Conservation (phyloP, 192 early-diverging fungal genomes). For the Rhizoclosmatium globosum region DNA sequence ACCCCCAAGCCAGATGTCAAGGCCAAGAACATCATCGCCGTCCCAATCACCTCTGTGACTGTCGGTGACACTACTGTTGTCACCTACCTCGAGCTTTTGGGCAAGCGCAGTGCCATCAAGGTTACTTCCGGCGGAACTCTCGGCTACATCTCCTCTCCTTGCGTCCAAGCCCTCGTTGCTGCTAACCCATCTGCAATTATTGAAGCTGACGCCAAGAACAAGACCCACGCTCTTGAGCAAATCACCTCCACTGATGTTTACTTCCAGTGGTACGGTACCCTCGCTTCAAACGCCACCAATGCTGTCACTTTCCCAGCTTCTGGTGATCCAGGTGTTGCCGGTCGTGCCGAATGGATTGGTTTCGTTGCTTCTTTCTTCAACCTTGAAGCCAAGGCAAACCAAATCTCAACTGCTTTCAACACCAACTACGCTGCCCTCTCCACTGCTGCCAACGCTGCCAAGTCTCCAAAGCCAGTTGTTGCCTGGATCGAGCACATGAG, state of each 20-base stretch:
- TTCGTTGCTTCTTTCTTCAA: slow-evolving; percentile 67
- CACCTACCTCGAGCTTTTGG: slow-evolving; percentile 51
- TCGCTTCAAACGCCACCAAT: slow-evolving; percentile 39
- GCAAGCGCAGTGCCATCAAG: slow-evolving; percentile 44
- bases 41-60: slow-evolving; percentile 44
- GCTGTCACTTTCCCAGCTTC: slow-evolving; percentile 41
- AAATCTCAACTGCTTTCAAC: slow-evolving; percentile 52
- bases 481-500: slow-evolving; percentile 33
- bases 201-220: slow-evolving; percentile 9
- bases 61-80: slow-evolving; percentile 50
- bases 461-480: slow-evolving; percentile 60
- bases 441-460: slow-evolving; percentile 43
- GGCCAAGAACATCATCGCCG: slow-evolving; percentile 39
- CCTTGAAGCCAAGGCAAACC: slow-evolving; percentile 60
- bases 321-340: slow-evolving; percentile 25
- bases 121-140: slow-evolving; percentile 34
- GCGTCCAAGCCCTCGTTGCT: slow-evolving; percentile 39
- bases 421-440: slow-evolving; percentile 66
- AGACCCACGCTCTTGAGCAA: not conserved
- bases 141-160: slow-evolving; percentile 44
- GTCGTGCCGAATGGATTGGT: slow-evolving; percentile 12
- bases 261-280: slow-evolving; percentile 17
- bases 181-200: slow-evolving; percentile 5
- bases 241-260: slow-evolving; percentile 32
- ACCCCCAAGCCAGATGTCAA: slow-evolving; percentile 46